phyloP scores from a whole-genome alignment of 257 asterid genomes.

The Solanum okadae region DNA sequence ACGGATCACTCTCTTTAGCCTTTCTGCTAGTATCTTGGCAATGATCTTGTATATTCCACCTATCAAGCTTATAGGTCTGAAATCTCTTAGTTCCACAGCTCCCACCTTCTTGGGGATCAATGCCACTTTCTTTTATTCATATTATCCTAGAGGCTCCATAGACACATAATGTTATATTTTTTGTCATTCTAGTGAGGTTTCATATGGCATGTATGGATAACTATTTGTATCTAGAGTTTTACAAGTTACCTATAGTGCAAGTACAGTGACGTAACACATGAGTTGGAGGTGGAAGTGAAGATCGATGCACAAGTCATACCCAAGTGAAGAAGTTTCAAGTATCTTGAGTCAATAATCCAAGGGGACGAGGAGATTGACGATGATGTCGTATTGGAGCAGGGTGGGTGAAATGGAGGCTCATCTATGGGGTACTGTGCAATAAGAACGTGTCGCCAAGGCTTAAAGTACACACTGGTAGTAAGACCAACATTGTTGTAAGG shows the following conservation, averaged over 20 bases:
- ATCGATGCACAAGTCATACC: not conserved
- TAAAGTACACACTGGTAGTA: not conserved
- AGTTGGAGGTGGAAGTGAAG: not conserved
- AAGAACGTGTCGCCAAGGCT: not conserved
- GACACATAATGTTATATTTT: not conserved
- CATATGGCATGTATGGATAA: not conserved
- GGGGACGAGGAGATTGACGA: not conserved
- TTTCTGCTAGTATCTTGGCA: too few species aligned
- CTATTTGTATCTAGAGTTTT: not conserved
- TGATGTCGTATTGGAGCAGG: not conserved
- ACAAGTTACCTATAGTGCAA: not conserved
- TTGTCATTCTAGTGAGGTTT: not conserved
- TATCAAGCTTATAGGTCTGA: too few species aligned
- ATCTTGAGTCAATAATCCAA: not conserved
- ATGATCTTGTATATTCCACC: too few species aligned
- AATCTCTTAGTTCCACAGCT: too few species aligned
- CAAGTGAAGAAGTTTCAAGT: not conserved
- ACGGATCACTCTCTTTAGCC: too few species aligned
- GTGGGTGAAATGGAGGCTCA: not conserved
- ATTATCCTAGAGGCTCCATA: not conserved
- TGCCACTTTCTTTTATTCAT: not conserved
- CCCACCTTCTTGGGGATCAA: too few species aligned
- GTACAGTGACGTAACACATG: not conserved
- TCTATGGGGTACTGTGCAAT: not conserved
- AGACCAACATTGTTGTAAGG: not conserved